Percentiles rank a stretch among this genome's conserved stretches.
Evolutionary conservation across 306 rosid species (phyloP).

Genomic region (Leucaena leucocephala): DNA sequence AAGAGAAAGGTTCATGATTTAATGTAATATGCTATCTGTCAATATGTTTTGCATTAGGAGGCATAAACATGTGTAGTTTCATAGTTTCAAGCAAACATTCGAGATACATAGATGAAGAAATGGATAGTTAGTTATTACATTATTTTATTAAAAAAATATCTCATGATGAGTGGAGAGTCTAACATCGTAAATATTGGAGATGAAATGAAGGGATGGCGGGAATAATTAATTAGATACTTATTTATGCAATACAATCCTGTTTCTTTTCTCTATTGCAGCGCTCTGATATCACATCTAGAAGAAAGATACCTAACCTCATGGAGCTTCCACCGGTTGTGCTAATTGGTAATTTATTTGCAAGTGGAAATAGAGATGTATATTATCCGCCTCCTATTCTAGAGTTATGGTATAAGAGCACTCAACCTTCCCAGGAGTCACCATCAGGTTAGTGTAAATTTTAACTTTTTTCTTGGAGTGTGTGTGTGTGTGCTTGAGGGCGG

Average conservation of each 20-base stretch:
- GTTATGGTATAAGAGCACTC: conserved; percentile 65
- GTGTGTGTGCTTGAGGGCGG: background rate
- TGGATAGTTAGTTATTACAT: background rate
- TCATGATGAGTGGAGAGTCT: background rate
- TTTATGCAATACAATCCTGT: conserved; percentile 3
- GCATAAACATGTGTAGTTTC: background rate
- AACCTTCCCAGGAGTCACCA: conserved; percentile 55
- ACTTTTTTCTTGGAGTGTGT: background rate
- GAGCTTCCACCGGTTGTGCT: conserved; percentile 71
- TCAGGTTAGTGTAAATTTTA: conserved; percentile 58
- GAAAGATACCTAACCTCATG: conserved; percentile 69
- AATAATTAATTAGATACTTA: conserved; percentile 12
- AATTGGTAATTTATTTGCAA: conserved; percentile 51
- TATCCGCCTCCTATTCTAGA: conserved; percentile 75
- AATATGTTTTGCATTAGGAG: conserved; percentile 7
- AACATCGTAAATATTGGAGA: conserved; percentile 6
- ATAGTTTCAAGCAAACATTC: background rate
- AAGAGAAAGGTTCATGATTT: conserved; percentile 61
- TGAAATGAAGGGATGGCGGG: background rate
- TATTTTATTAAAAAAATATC: conserved; percentile 3
- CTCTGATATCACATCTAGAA: conserved; percentile 41
- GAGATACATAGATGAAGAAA: background rate
- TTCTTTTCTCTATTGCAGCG: conserved; percentile 46
- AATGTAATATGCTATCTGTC: conserved; percentile 25
- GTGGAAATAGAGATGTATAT: conserved; percentile 54